phyloP scores from a whole-genome alignment of 331 rosid species.

The Erythrophleum ivorense region DNA sequence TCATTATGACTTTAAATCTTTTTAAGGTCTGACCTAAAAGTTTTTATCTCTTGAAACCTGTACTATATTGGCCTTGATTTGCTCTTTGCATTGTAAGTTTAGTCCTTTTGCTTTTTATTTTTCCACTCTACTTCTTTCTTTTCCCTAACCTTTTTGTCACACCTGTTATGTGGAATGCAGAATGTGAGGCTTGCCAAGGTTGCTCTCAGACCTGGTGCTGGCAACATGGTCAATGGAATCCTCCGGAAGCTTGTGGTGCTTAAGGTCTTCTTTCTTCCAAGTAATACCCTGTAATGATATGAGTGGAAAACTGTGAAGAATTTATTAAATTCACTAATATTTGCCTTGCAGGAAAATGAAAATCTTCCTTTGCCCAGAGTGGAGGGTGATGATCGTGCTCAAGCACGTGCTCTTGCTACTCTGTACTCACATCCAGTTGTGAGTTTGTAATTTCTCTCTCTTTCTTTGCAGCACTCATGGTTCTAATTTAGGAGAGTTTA shows the following conservation, averaged over 20 bases:
- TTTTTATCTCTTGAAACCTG: neutral
- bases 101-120: neutral
- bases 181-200: conserved; percentile 87
- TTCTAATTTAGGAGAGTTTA: conserved; percentile 23
- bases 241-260: conserved; percentile 78
- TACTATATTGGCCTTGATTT: neutral
- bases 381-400: conserved; percentile 85
- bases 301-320: neutral
- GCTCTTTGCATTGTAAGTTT: neutral
- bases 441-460: conserved; percentile 44
- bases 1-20: neutral
- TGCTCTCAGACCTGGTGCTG: conserved; percentile 94
- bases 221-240: conserved; percentile 89
- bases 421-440: conserved; percentile 87
- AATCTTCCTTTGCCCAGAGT: conserved; percentile 81
- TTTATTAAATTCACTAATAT: conserved; percentile 34
- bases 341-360: conserved; percentile 62
- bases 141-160: neutral
- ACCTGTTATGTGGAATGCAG: conserved; percentile 50
- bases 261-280: conserved; percentile 54
- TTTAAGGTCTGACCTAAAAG: conserved; percentile 10
- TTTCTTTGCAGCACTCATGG: conserved; percentile 10
- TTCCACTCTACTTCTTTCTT: neutral
- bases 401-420: conserved; percentile 90
- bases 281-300: conserved; percentile 9